Conservation (phyloP, 805 yeast species). For the Naumovozyma dairenensis region DNA sequence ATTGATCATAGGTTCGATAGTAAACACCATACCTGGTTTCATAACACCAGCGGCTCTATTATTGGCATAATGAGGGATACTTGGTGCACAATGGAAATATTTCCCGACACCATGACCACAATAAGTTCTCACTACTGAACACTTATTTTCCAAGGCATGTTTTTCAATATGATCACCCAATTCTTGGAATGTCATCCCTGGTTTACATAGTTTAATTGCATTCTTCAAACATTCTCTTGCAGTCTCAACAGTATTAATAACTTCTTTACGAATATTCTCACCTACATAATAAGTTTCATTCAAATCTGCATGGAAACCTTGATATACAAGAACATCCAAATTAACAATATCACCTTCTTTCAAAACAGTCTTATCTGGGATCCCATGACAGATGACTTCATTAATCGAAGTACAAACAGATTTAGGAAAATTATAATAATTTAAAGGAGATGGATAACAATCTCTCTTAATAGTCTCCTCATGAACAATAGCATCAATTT, state of each 20-base stretch:
- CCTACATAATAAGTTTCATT: conserved; percentile 97
- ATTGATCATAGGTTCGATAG: conserved; percentile 95
- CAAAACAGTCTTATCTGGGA: conserved; percentile 81
- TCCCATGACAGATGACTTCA: conserved; percentile 94
- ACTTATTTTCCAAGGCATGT: conserved; percentile 66
- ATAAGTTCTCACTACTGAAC: conserved; percentile 82
- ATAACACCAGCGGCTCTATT: conserved; percentile 90
- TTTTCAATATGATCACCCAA: conserved; percentile 82
- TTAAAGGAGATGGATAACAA: conserved; percentile 90
- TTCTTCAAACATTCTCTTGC: conserved; percentile 78
- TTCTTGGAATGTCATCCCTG: conserved; percentile 80
- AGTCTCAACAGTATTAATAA: conserved; percentile 84
- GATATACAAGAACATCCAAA: conserved; percentile 74
- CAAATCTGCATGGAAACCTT: conserved; percentile 88
- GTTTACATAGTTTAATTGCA: conserved; percentile 80
- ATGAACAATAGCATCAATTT: conserved; percentile 77
- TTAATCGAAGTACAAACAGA: conserved; percentile 88
- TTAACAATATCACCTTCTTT: conserved; percentile 93
- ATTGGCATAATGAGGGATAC: conserved; percentile 86
- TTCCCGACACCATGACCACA: conserved; percentile 90
- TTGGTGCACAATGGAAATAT: conserved; percentile 86
- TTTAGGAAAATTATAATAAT: conserved; percentile 89
- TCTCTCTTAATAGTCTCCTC: conserved; percentile 79
- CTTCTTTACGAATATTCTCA: conserved; percentile 68
- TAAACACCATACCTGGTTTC: conserved; percentile 93